phyloP scores from a whole-genome alignment of 345 rosid species.

The Firmiana major region DNA sequence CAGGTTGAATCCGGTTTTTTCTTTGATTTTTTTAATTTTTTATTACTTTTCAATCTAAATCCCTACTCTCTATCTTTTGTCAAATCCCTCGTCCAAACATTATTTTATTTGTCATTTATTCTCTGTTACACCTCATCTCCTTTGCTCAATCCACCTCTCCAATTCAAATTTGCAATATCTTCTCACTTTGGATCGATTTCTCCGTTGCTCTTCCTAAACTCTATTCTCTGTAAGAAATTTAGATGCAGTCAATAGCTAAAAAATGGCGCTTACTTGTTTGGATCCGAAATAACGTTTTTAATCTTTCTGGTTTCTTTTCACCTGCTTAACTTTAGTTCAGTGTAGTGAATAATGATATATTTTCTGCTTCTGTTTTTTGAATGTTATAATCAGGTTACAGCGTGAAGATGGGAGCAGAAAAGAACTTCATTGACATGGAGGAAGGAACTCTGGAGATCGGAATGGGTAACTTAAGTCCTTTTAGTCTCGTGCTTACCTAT shows the following conservation, averaged over 20 bases:
- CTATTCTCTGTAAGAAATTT: conserved; percentile 8
- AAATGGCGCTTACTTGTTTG: background rate
- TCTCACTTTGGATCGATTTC: background rate
- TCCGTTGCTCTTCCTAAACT: background rate
- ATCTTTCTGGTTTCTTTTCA: background rate
- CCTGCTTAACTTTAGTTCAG: background rate
- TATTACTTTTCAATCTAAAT: background rate
- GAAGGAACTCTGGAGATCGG: conserved; percentile 79
- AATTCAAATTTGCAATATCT: background rate
- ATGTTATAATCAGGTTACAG: conserved; percentile 1
- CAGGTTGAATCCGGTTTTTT: background rate
- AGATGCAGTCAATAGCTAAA: background rate
- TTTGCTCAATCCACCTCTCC: background rate
- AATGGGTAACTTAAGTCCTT: conserved; percentile 52
- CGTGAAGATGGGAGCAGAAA: conserved; percentile 52
- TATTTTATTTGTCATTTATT: background rate
- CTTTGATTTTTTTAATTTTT: background rate
- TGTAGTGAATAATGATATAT: background rate
- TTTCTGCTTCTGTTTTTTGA: background rate
- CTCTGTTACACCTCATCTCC: background rate
- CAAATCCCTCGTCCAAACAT: background rate
- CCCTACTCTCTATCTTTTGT: background rate
- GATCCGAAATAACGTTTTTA: conserved; percentile 2
- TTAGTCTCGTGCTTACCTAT: background rate
- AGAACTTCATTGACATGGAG: conserved; percentile 55